These are phyloP conservation scores for Tulasnella sp. DNA, from an alignment of 768 basidiomycete species.

Conservation along the genomic window DNA sequence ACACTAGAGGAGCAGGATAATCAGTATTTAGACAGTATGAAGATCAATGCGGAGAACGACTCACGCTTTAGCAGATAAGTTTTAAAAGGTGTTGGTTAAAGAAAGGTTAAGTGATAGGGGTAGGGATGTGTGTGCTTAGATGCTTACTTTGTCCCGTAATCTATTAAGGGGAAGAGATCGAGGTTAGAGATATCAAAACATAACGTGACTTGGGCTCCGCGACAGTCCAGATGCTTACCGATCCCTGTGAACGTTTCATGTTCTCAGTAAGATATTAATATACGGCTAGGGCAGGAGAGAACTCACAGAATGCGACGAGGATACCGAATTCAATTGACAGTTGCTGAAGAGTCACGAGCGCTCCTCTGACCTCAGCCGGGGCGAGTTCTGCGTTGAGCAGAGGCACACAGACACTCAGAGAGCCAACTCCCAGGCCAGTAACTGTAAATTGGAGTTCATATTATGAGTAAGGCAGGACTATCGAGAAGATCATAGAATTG, in stretches of 20 bases:
- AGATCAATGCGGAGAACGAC: too few species aligned
- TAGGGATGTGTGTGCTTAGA: too few species aligned
- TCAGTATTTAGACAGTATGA: too few species aligned
- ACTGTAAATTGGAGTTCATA: constrained; percentile 24
- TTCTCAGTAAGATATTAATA: too few species aligned
- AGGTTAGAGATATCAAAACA: background rate
- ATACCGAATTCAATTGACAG: constrained; percentile 74
- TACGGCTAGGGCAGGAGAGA: background rate
- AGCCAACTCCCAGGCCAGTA: constrained; percentile 72
- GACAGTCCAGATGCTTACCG: constrained; percentile 20
- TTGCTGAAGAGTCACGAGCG: constrained; percentile 71
- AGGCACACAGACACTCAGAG: constrained; percentile 73
- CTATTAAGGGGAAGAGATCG: too few species aligned
- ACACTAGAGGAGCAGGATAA: too few species aligned
- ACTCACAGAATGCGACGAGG: constrained; percentile 41
- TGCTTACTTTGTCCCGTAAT: too few species aligned
- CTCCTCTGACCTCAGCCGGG: constrained; percentile 72
- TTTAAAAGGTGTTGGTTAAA: too few species aligned
- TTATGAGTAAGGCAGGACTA: too few species aligned
- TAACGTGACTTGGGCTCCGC: constrained; percentile 14
- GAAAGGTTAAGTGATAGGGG: too few species aligned
- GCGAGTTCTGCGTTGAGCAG: constrained; percentile 64
- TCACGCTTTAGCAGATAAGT: too few species aligned
- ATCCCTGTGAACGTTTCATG: constrained; percentile 21
- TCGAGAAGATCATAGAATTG: too few species aligned